phyloP scores from a whole-genome alignment of 768 basidiomycete genomes.

The Boletus rufocinnamomeus region DNA sequence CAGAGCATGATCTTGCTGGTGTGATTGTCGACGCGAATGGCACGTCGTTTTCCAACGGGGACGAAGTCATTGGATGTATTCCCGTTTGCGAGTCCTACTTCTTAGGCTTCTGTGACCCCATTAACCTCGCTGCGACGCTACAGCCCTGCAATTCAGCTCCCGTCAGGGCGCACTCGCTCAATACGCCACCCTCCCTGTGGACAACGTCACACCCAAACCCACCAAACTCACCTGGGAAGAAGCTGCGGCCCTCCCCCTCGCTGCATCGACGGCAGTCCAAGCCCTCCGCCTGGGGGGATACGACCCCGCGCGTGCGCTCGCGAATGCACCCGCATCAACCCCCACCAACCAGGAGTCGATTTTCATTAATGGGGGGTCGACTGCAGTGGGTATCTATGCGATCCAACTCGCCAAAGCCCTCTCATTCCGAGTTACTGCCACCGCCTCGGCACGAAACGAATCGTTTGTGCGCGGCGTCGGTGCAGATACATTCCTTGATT shows the following conservation, averaged over 20 bases:
- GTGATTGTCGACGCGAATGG: conserved; percentile 57
- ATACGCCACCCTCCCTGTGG: conserved; percentile 55
- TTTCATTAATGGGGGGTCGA: conserved; percentile 72
- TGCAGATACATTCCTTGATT: conserved; percentile 72
- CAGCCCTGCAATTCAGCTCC: conserved; percentile 36
- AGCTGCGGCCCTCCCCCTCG: conserved; percentile 63
- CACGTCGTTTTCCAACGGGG: conserved; percentile 54
- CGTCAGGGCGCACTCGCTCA: conserved; percentile 60
- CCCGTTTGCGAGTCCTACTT: conserved; percentile 34
- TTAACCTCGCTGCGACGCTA: not conserved
- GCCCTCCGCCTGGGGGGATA: conserved; percentile 49
- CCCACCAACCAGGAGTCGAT: conserved; percentile 46
- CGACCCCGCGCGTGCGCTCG: conserved; percentile 39
- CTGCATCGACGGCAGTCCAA: conserved; percentile 59
- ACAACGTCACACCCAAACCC: conserved; percentile 42
- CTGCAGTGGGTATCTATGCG: conserved; percentile 66
- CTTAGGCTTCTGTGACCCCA: not conserved
- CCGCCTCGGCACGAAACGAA: conserved; percentile 62
- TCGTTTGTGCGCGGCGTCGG: conserved; percentile 58
- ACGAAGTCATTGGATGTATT: conserved; percentile 63
- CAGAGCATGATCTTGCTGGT: conserved; percentile 67
- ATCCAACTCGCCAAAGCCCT: conserved; percentile 72
- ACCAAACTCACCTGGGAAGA: conserved; percentile 51
- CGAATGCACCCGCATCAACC: conserved; percentile 3
- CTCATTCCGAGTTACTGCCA: conserved; percentile 58